Conservation (phyloP, 2,329 filamentous ascomycete genomes). For the Erysiphe pulchra region DNA sequence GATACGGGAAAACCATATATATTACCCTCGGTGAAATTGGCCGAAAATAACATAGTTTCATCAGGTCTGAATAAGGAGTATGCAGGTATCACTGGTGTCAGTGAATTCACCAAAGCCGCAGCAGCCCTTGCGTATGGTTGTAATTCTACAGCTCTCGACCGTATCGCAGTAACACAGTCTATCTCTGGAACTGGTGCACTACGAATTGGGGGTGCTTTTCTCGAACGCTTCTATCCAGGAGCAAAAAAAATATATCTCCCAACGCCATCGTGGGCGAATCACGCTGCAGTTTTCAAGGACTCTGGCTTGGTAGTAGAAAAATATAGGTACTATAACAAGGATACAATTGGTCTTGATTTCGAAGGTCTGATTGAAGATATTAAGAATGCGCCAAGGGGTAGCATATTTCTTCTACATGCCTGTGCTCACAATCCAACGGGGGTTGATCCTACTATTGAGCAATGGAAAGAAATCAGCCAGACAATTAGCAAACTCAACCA, state of each 20-base stretch:
- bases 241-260: slow-evolving; percentile 94
- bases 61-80: slow-evolving; percentile 85
- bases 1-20: slow-evolving; percentile 96
- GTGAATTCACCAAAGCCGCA: slow-evolving; percentile 79
- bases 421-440: slow-evolving; percentile 97
- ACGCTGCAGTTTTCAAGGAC: slow-evolving; percentile 88
- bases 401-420: slow-evolving; percentile 81
- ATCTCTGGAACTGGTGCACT: slow-evolving; percentile 95
- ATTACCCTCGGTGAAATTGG: slow-evolving; percentile 71
- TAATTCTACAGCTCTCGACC: slow-evolving; percentile 49
- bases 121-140: slow-evolving; percentile 74
- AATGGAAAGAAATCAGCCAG: slow-evolving; percentile 78
- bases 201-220: slow-evolving; percentile 81
- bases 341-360: slow-evolving; percentile 94
- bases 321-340: slow-evolving; percentile 98
- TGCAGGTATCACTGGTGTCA: slow-evolving; percentile 87
- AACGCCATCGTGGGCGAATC: slow-evolving; percentile 92
- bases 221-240: slow-evolving; percentile 72
- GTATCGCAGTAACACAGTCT: slow-evolving; percentile 82
- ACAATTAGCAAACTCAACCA: slow-evolving; percentile 68
- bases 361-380: slow-evolving; percentile 79
- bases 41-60: slow-evolving; percentile 65
- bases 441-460: slow-evolving; percentile 72
- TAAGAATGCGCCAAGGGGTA: slow-evolving; percentile 64
- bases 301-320: slow-evolving; percentile 74